Conservation (phyloP, 345 rosid genomes). For the Syzygium oleosum region DNA sequence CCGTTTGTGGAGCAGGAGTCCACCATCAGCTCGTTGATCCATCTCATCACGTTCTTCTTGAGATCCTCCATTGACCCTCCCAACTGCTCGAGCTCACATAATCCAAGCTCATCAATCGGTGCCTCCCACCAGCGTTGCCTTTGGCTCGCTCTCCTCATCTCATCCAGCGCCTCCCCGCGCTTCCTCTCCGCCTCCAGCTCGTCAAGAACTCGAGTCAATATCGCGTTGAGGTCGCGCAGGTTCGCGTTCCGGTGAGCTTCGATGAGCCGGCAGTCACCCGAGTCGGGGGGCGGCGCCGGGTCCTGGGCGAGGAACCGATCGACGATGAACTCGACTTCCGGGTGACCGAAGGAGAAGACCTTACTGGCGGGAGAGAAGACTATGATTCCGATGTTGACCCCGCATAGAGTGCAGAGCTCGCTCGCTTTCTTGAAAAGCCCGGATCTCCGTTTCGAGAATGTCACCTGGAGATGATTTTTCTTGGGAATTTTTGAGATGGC, state of each 20-base stretch:
- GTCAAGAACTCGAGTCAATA: conserved; percentile 22
- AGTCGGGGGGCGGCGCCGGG: conserved; percentile 4
- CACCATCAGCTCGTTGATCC: conserved; percentile 16
- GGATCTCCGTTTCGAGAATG: conserved; percentile 27
- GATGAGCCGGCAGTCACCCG: conserved; percentile 24
- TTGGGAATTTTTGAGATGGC: conserved; percentile 20
- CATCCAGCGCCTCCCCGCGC: conserved; percentile 24
- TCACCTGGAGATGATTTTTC: conserved; percentile 22
- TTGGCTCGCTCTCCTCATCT: conserved; percentile 8
- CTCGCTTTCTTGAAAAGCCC: conserved; percentile 38
- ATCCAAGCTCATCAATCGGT: conserved; percentile 17
- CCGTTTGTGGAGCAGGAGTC: background rate
- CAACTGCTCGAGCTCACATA: conserved; percentile 24
- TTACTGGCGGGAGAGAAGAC: conserved; percentile 24
- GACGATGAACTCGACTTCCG: conserved; percentile 11
- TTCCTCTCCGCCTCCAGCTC: conserved; percentile 40
- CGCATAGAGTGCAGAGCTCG: conserved; percentile 27
- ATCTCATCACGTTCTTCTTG: conserved; percentile 20
- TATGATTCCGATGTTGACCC: conserved; percentile 23
- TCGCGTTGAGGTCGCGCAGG: conserved; percentile 36
- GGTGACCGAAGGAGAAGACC: conserved; percentile 31
- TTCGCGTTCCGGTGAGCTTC: conserved; percentile 35
- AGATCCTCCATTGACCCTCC: conserved; percentile 25
- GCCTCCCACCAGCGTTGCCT: conserved; percentile 43
- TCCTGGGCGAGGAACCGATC: conserved; percentile 12